phyloP scores from a whole-genome alignment of 1,284 basidiomycete genomes.

The Rhodotorula sp. region DNA sequence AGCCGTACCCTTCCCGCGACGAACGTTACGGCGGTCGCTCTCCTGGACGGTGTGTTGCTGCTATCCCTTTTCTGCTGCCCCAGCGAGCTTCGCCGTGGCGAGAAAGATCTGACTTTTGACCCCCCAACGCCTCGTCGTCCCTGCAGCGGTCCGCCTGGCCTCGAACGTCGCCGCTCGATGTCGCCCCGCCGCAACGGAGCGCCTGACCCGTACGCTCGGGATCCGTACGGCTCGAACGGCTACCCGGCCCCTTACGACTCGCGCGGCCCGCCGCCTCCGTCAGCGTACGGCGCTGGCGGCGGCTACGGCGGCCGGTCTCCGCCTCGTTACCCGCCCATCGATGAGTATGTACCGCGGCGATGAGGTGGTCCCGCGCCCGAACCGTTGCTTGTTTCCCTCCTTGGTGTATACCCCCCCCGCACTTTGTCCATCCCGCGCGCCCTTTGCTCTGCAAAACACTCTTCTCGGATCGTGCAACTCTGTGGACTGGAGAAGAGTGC shows the following conservation, averaged over 20 bases:
- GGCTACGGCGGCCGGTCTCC: slow-evolving; percentile 10
- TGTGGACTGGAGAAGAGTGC: too few species aligned
- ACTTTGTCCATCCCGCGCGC: not conserved
- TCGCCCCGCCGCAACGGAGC: slow-evolving; percentile 28
- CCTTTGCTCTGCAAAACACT: too few species aligned
- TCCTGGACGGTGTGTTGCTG: slow-evolving; percentile 18
- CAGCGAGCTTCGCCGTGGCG: too few species aligned
- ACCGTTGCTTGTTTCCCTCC: not conserved
- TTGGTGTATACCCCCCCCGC: not conserved
- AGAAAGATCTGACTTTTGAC: not conserved
- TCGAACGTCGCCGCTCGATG: slow-evolving; percentile 35
- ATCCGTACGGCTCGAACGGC: slow-evolving; percentile 12
- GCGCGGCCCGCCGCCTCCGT: slow-evolving; percentile 4
- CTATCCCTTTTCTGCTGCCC: too few species aligned
- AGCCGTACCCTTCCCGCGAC: slow-evolving; percentile 24
- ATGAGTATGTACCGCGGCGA: slow-evolving; percentile 21
- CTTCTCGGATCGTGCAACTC: too few species aligned
- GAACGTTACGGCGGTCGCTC: slow-evolving; percentile 27
- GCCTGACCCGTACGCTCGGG: slow-evolving; percentile 14
- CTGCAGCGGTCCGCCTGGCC: slow-evolving; percentile 1
- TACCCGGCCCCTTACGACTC: slow-evolving; percentile 24
- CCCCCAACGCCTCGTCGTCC: not conserved
- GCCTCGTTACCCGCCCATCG: slow-evolving; percentile 25
- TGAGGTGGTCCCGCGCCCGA: not conserved
- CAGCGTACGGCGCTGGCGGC: slow-evolving; percentile 15